phyloP scores from a whole-genome alignment of 202 grass and related monocot species.

The Schoenoplectus triqueter region DNA sequence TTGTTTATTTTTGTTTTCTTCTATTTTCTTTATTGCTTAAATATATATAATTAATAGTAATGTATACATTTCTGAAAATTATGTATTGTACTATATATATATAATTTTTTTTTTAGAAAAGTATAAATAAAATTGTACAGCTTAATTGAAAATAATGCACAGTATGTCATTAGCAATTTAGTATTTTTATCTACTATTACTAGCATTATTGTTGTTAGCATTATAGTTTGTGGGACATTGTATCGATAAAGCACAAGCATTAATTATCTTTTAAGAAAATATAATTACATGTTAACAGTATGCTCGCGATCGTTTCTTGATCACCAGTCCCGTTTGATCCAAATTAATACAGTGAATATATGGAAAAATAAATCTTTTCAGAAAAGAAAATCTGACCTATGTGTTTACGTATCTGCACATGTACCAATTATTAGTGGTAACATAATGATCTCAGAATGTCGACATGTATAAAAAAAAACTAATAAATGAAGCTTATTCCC shows the following conservation, averaged over 20 bases:
- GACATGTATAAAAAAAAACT: constrained; percentile 18
- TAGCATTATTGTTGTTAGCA: neutral
- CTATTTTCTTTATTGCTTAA: neutral
- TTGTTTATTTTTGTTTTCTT: neutral
- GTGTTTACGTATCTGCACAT: neutral
- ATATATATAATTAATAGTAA: neutral
- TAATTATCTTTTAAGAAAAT: neutral
- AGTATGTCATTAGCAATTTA: neutral
- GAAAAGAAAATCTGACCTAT: neutral
- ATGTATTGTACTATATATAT: neutral
- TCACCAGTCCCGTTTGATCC: neutral
- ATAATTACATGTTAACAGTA: neutral
- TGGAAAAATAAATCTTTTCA: neutral
- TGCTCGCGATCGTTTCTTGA: neutral
- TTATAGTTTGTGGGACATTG: neutral
- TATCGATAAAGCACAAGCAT: neutral
- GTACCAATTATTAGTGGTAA: neutral
- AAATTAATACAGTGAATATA: neutral
- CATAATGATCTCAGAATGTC: constrained; percentile 35
- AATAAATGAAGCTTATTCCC: neutral
- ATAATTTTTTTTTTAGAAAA: neutral
- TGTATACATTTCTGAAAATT: neutral
- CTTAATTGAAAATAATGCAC: neutral
- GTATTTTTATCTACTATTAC: no score
- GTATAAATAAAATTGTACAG: neutral